Evolutionary conservation across 305 asterid species (phyloP).

Genomic region (Euphrasia arctica): DNA sequence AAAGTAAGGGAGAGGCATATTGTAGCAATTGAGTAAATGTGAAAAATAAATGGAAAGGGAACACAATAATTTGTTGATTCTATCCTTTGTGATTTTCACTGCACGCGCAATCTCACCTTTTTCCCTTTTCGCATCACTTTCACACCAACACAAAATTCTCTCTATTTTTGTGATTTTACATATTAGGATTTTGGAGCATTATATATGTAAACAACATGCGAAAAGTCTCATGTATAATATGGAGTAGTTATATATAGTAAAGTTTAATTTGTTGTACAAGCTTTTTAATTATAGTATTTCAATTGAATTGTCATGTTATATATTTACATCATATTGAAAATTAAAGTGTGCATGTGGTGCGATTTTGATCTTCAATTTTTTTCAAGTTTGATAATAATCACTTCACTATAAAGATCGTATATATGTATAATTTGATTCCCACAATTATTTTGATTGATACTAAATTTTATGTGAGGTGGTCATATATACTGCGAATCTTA

Average conservation of each 20-base stretch:
- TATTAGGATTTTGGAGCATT: background rate
- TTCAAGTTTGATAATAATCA: too few species aligned
- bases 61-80: background rate
- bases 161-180: background rate
- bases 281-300: too few species aligned
- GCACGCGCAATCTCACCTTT: background rate
- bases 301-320: background rate
- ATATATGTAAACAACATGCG: background rate
- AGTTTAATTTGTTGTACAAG: background rate
- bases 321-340: too few species aligned
- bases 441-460: background rate
- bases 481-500: background rate
- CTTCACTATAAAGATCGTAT: too few species aligned
- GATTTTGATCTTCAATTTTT: too few species aligned
- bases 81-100: constrained; percentile 9
- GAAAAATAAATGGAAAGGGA: background rate
- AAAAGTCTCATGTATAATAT: background rate
- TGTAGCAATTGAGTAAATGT: background rate
- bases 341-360: too few species aligned
- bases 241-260: background rate
- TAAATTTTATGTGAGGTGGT: constrained; percentile 1
- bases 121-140: background rate
- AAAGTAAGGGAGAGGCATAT: background rate
- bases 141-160: background rate
- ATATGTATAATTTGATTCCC: too few species aligned